Evolutionary conservation across 2,329 filamentous ascomycete species (phyloP).

Genomic region (Microthyrium microscopicum): DNA sequence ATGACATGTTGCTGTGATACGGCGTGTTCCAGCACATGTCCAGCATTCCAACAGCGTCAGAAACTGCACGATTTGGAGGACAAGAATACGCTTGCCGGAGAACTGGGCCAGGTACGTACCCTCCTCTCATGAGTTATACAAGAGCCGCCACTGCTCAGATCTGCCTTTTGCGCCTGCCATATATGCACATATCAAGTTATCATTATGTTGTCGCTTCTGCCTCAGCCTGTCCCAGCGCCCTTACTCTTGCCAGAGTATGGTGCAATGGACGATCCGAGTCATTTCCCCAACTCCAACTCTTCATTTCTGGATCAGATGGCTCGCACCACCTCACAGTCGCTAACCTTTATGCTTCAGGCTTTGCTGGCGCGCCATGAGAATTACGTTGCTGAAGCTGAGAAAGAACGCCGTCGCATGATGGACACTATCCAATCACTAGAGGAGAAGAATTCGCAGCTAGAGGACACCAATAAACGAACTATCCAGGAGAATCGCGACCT

Average conservation of each 20-base stretch:
- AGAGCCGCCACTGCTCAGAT: slow-evolving; percentile 5
- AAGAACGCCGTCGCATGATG: slow-evolving; percentile 59
- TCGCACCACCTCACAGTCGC: slow-evolving; percentile 26
- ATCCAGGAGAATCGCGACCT: slow-evolving; percentile 71
- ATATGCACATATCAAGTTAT: neutral
- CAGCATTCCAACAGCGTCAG: too few relatives aligned
- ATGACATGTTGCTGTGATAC: too few relatives aligned
- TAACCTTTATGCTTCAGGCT: slow-evolving; percentile 67
- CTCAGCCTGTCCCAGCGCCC: neutral
- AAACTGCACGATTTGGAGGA: too few relatives aligned
- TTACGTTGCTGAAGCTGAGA: slow-evolving; percentile 84
- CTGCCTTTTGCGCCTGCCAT: slow-evolving; percentile 2
- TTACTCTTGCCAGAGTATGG: slow-evolving; percentile 4
- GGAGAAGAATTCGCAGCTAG: slow-evolving; percentile 48
- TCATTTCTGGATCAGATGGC: slow-evolving; percentile 7
- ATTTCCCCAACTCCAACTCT: slow-evolving; percentile 2
- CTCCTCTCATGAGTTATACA: slow-evolving; percentile 10
- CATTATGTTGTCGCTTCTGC: neutral
- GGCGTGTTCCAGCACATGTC: too few relatives aligned
- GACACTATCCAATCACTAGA: slow-evolving; percentile 62
- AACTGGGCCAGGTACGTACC: slow-evolving; percentile 74
- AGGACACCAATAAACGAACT: slow-evolving; percentile 58
- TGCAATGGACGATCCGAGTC: too few relatives aligned
- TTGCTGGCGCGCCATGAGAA: slow-evolving; percentile 82
- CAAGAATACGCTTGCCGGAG: too few relatives aligned